Percentiles rank a stretch among this genome's conserved stretches.
Evolutionary conservation across 164 flowering plant species (phyloP).

Genomic region (Aristolochia californica): DNA sequence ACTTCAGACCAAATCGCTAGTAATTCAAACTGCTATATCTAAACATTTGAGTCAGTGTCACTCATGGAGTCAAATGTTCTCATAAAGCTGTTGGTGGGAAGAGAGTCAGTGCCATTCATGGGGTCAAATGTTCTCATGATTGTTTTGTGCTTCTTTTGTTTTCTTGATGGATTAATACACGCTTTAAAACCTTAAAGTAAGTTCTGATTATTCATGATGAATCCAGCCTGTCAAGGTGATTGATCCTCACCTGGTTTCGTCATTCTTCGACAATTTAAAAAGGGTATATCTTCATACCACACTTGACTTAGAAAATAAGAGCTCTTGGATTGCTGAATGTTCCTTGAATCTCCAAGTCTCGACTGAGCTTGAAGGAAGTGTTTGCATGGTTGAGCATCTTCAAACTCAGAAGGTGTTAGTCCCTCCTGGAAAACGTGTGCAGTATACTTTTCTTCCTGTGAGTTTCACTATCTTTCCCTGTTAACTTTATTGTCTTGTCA

Average conservation of each 20-base stretch:
- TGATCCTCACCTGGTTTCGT: slow-evolving; percentile 95
- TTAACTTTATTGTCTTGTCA: not conserved
- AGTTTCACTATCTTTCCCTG: slow-evolving; percentile 12
- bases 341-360: slow-evolving; percentile 73
- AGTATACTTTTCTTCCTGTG: slow-evolving; percentile 78
- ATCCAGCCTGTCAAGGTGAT: slow-evolving; percentile 81
- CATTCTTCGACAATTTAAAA: slow-evolving; percentile 74
- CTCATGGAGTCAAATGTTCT: too few species aligned
- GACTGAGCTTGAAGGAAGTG: slow-evolving; percentile 56
- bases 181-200: too few species aligned
- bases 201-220: too few species aligned
- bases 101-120: too few species aligned
- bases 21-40: too few species aligned
- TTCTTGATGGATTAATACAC: too few species aligned
- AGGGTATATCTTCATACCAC: slow-evolving; percentile 79
- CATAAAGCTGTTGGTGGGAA: too few species aligned
- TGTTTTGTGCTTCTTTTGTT: too few species aligned
- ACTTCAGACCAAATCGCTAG: too few species aligned
- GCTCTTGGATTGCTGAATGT: slow-evolving; percentile 69
- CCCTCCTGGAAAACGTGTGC: slow-evolving; percentile 46
- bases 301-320: slow-evolving; percentile 69
- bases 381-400: slow-evolving; percentile 72
- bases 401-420: slow-evolving; percentile 51
- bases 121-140: too few species aligned
- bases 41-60: too few species aligned